Base-by-base conservation (phyloP, 1,139 yeast species). In the Yamadazyma siamensis region DNA sequence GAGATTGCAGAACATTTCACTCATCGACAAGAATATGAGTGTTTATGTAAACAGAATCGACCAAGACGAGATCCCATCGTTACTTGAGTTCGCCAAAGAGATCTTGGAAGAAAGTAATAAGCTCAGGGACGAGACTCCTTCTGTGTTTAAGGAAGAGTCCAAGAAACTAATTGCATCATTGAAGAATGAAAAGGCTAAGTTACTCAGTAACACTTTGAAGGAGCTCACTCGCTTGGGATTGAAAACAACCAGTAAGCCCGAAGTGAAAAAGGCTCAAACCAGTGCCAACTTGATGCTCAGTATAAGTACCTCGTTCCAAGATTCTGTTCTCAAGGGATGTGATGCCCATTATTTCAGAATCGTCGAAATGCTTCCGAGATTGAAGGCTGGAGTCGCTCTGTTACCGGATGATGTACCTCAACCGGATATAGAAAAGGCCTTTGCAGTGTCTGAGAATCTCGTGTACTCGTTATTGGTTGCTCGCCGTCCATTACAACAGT, bases 381-480 rank as follows among this genome's bases (percentile, higher is more conserved):
- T 91, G 36, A 71, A 95, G 47, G 71, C 79, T 18, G 65, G 86
- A 3, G 78, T 80, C 12, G 57, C 77, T 1, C 65, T 68, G 21
- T 76, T 79, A 12, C 70, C 78, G 12, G 83, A 75, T 9, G 97
- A 88, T 47, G 78, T 87, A 13, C 94, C 96, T 2, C 70, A 71
- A 14, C 65, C 74, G 2, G 95, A 85, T 50, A 72, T 86, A 22
- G 83, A 77, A 38, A 81, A 80, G 43, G 95, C 88, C 25, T 61
- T 87, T 44, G 87, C 91, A 3, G 79, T 80, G n/a, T 65, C 78
- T 6, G 97, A 91, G 46, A 82, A 86, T 51, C 56, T 87, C 32
- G 54, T 87, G 6, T 75, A 67, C 46, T 67, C 69, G 7, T 59
- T 75, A 45, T 69, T 75, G 22, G 65, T 69, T 7, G 64, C 68